phyloP scores from a whole-genome alignment of 1,284 basidiomycete genomes.

The Waitea zeae region DNA sequence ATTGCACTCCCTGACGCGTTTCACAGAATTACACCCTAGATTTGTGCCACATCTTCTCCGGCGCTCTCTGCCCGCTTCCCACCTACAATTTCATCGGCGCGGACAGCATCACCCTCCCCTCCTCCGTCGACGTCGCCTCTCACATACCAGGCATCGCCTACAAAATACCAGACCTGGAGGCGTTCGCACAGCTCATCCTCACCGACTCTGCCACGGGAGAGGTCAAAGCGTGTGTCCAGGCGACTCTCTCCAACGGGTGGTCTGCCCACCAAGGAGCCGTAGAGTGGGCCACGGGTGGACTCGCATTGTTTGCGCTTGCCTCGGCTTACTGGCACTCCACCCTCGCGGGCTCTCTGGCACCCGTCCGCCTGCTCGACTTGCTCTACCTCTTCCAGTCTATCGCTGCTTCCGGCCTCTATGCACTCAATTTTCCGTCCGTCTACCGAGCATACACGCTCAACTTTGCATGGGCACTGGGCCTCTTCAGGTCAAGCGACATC shows the following conservation, averaged over 20 bases:
- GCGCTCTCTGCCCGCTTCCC: constrained; percentile 78
- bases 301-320: constrained; percentile 53
- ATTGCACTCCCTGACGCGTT: not conserved
- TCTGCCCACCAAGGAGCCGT: constrained; percentile 62
- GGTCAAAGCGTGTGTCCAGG: constrained; percentile 78
- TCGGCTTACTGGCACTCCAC: constrained; percentile 53
- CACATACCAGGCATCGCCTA: constrained; percentile 72
- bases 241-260: constrained; percentile 85
- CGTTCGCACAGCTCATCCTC: constrained; percentile 70
- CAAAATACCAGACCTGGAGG: constrained; percentile 83
- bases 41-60: constrained; percentile 58
- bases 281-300: constrained; percentile 58
- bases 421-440: constrained; percentile 74
- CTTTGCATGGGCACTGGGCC: constrained; percentile 78
- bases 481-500: constrained; percentile 50
- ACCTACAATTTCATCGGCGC: constrained; percentile 74
- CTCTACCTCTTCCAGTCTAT: constrained; percentile 73
- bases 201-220: constrained; percentile 47
- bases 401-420: constrained; percentile 59
- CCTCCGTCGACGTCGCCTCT: constrained; percentile 29
- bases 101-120: constrained; percentile 60
- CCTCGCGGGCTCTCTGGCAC: constrained; percentile 27
- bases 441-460: constrained; percentile 73
- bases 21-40: constrained; percentile 56
- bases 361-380: constrained; percentile 63